A percentile compares a stretch with the other conserved stretches of the same genome.
Evolutionary conservation across 495 filamentous ascomycete genomes (phyloP).

Genomic region (Neurospora sp.): DNA sequence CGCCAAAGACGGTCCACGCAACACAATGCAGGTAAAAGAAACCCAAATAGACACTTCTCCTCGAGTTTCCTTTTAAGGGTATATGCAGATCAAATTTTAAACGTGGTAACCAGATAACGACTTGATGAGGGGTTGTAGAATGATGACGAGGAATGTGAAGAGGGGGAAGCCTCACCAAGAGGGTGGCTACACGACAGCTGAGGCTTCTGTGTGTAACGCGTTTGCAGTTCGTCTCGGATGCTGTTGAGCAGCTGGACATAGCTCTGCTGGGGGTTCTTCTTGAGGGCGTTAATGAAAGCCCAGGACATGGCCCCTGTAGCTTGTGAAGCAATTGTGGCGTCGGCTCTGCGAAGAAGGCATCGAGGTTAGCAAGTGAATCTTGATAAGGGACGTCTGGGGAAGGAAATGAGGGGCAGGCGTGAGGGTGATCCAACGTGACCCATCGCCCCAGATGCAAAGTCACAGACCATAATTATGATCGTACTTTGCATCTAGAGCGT

Average conservation of each 20-base stretch:
- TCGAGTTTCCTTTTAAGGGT: not conserved
- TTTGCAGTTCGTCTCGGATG: slow-evolving; percentile 83
- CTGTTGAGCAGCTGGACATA: slow-evolving; percentile 92
- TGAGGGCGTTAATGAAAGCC: slow-evolving; percentile 87
- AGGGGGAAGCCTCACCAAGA: slow-evolving; percentile 49
- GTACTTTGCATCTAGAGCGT: slow-evolving; percentile 32
- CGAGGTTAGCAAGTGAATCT: slow-evolving; percentile 13
- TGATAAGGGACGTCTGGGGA: not conserved
- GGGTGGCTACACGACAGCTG: slow-evolving; percentile 96
- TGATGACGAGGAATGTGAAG: not conserved
- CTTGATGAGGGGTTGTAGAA: not conserved
- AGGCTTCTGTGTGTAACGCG: slow-evolving; percentile 90
- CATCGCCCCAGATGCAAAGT: slow-evolving; percentile 42
- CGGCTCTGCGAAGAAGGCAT: slow-evolving; percentile 36
- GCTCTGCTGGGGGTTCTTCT: slow-evolving; percentile 97
- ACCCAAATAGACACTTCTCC: not conserved
- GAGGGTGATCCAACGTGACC: slow-evolving; percentile 39
- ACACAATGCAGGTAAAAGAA: not conserved
- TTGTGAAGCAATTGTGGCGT: slow-evolving; percentile 60
- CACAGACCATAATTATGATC: slow-evolving; percentile 20
- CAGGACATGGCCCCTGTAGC: slow-evolving; percentile 97
- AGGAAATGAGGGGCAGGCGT: not conserved
- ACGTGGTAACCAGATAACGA: slow-evolving; percentile 17
- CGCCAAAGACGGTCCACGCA: not conserved
- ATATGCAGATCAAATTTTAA: slow-evolving; percentile 12